Evolutionary conservation across 2,329 filamentous ascomycete species (phyloP).

Genomic region (Botryotinia globosa): DNA sequence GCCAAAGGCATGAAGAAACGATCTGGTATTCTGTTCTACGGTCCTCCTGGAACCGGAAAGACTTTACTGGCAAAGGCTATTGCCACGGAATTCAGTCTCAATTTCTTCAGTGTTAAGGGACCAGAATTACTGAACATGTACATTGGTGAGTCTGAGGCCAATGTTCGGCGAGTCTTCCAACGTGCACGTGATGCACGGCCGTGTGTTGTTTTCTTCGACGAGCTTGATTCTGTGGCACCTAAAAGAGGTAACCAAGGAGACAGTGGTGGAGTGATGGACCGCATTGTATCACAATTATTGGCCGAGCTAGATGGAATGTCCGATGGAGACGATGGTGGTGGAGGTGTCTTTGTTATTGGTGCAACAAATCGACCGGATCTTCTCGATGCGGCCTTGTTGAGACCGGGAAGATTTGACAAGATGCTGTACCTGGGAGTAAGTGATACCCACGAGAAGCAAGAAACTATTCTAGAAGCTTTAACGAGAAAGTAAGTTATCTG

Average conservation of each 20-base stretch:
- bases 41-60: conserved; percentile 87
- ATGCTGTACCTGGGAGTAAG: conserved; percentile 97
- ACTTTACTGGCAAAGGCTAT: conserved; percentile 91
- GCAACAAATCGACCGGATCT: conserved; percentile 94
- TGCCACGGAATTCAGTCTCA: conserved; percentile 88
- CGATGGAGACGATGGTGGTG: conserved; percentile 74
- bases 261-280: conserved; percentile 96
- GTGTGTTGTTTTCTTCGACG: conserved; percentile 91
- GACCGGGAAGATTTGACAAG: conserved; percentile 93
- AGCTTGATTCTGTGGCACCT: conserved; percentile 88
- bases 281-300: conserved; percentile 90
- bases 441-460: conserved; percentile 94
- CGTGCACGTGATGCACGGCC: conserved; percentile 80
- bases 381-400: conserved; percentile 82
- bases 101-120: conserved; percentile 92
- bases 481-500: conserved; percentile 77
- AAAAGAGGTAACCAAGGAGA: conserved; percentile 97
- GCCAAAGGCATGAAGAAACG: conserved; percentile 98
- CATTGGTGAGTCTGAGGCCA: conserved; percentile 90
- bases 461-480: conserved; percentile 88
- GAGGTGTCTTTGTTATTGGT: conserved; percentile 93
- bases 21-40: conserved; percentile 88
- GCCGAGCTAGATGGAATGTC: conserved; percentile 98
- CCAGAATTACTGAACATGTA: conserved; percentile 95
- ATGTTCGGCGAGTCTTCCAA: conserved; percentile 86